Evolutionary conservation across 305 asterid species (phyloP).

Genomic region (Coffea humblotiana): DNA sequence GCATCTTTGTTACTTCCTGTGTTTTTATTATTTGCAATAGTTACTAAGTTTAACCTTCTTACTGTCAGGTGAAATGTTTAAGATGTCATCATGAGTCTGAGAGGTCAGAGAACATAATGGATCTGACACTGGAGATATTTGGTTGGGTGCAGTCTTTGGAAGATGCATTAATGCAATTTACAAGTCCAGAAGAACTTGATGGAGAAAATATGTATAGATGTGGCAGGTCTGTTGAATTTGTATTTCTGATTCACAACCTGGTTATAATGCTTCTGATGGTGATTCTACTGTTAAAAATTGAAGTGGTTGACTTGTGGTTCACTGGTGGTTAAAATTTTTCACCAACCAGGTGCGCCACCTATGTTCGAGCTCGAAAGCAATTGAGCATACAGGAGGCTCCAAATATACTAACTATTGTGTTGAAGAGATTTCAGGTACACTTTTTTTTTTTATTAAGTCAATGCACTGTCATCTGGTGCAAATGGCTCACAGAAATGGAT

Average conservation of each 20-base stretch:
- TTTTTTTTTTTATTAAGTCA: not conserved
- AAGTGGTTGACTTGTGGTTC: not conserved
- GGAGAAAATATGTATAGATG: constrained; percentile 90
- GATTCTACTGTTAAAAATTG: not conserved
- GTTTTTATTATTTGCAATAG: not conserved
- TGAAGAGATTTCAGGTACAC: constrained; percentile 86
- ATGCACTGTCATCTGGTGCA: not conserved
- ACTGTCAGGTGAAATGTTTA: constrained; percentile 69
- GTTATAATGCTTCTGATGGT: not conserved
- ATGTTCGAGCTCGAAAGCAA: constrained; percentile 74
- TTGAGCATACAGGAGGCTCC: constrained; percentile 81
- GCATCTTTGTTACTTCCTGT: not conserved
- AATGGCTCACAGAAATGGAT: not conserved
- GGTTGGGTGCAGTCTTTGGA: constrained; percentile 81
- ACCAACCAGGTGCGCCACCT: constrained; percentile 60
- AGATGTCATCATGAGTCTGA: constrained; percentile 70
- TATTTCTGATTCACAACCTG: constrained; percentile 1
- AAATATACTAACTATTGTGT: constrained; percentile 75
- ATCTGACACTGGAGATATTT: constrained; percentile 75
- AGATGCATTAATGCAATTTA: constrained; percentile 80
- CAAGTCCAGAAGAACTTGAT: constrained; percentile 79
- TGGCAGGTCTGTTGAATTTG: constrained; percentile 47
- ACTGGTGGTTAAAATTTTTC: constrained; percentile 20
- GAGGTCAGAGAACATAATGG: constrained; percentile 77
- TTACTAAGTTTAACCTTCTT: constrained; percentile 12